Conservation (phyloP, 2,329 filamentous ascomycete species). For the Colletotrichum eremochloae region DNA sequence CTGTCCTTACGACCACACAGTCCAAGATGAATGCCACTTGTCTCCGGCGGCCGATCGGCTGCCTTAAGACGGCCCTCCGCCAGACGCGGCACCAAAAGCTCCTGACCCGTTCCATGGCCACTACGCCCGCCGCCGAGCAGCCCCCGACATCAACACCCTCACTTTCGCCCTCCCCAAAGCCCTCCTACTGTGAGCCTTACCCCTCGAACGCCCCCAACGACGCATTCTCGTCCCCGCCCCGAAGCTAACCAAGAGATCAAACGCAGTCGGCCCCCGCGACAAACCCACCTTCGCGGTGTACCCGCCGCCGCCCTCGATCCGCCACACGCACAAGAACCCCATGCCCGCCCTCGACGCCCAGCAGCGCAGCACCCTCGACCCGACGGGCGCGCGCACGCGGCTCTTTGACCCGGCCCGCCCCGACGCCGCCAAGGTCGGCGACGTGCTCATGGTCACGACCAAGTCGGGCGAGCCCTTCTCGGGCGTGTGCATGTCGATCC, state of each 20-base stretch:
- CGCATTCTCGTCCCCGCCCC: too few species aligned
- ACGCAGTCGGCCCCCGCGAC: slow-evolving; percentile 20
- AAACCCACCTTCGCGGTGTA: slow-evolving; percentile 45
- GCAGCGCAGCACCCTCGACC: slow-evolving; percentile 84
- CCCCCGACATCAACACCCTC: slow-evolving; percentile 47
- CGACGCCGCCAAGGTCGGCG: slow-evolving; percentile 85
- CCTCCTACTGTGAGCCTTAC: slow-evolving; percentile 48
- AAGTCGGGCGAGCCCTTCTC: slow-evolving; percentile 87
- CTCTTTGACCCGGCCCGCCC: slow-evolving; percentile 84
- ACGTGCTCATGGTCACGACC: slow-evolving; percentile 91
- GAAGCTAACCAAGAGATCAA: background rate
- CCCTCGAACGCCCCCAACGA: background rate
- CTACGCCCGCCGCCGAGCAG: slow-evolving; percentile 50
- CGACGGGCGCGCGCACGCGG: slow-evolving; percentile 82
- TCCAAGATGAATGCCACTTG: slow-evolving; percentile 71
- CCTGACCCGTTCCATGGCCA: slow-evolving; percentile 63
- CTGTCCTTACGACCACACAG: background rate
- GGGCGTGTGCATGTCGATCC: slow-evolving; percentile 89
- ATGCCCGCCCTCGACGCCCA: slow-evolving; percentile 74
- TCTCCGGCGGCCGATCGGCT: slow-evolving; percentile 79
- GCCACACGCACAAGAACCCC: slow-evolving; percentile 73
- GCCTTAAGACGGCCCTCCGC: slow-evolving; percentile 75
- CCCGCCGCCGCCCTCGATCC: slow-evolving; percentile 68
- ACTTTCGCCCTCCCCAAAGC: slow-evolving; percentile 47
- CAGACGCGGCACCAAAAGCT: slow-evolving; percentile 65